Percentiles rank a stretch among this genome's conserved stretches.
These are phyloP conservation scores for Alternaria atra DNA, from an alignment of 2,329 filamentous ascomycete genomes.

Conservation along the genomic window DNA sequence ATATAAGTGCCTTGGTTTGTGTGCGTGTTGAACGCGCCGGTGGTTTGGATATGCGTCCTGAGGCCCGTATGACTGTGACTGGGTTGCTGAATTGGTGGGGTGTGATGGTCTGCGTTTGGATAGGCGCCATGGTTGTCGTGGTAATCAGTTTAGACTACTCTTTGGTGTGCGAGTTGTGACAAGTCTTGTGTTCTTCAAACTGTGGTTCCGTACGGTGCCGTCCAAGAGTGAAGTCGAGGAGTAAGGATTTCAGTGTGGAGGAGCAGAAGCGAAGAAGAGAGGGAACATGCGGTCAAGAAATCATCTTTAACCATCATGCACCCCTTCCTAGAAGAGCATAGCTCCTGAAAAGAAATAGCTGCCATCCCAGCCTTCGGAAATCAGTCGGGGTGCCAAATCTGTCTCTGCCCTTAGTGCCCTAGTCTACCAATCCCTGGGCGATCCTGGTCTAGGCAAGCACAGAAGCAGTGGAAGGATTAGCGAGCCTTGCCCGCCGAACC, in stretches of 20 bases:
- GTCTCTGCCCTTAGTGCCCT: conserved; percentile 21
- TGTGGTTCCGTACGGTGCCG: background rate
- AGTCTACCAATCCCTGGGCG: conserved; percentile 23
- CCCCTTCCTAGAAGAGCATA: conserved; percentile 27
- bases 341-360: conserved; percentile 26
- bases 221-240: background rate
- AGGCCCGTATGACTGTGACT: conserved; percentile 29
- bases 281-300: conserved; percentile 33
- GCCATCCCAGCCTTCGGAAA: conserved; percentile 31
- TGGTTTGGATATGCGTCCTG: conserved; percentile 30
- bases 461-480: conserved; percentile 23
- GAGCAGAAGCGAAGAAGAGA: conserved; percentile 12
- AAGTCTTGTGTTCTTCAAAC: background rate
- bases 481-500: conserved; percentile 29
- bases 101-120: conserved; percentile 39
- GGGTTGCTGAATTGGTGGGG: conserved; percentile 32
- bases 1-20: conserved; percentile 27
- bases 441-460: conserved; percentile 19
- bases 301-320: conserved; percentile 31
- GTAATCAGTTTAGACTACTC: background rate
- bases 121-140: conserved; percentile 29
- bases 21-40: conserved; percentile 31
- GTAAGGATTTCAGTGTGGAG: background rate
- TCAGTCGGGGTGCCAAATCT: conserved; percentile 27
- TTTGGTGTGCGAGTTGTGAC: background rate